Evolutionary conservation across 306 rosid species (phyloP).

Genomic region (Sicyos edulis): DNA sequence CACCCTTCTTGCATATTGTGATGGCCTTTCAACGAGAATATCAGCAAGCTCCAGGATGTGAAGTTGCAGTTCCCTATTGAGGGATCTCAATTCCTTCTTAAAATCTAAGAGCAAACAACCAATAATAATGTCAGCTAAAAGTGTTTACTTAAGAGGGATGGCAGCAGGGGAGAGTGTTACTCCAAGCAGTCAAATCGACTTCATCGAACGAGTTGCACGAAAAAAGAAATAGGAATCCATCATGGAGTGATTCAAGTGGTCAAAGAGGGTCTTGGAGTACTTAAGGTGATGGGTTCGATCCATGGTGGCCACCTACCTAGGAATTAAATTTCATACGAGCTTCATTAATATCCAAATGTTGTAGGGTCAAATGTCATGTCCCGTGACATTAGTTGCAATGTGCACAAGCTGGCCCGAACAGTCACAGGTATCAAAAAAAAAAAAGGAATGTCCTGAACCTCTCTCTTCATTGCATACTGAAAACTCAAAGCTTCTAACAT

Average conservation of each 20-base stretch:
- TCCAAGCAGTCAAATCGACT: slow-evolving; percentile 8
- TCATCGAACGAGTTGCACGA: not conserved
- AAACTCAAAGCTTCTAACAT: not conserved
- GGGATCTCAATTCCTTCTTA: slow-evolving; percentile 83
- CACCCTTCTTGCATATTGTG: slow-evolving; percentile 92
- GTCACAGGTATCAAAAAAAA: no score
- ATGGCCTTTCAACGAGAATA: slow-evolving; percentile 85
- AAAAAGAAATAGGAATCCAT: not conserved
- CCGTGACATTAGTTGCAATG: no score
- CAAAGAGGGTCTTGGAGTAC: no score
- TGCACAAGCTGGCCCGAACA: no score
- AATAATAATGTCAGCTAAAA: not conserved
- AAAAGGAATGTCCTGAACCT: no score
- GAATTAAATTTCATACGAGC: no score
- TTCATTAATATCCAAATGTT: no score
- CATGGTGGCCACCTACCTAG: no score
- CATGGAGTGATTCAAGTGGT: no score
- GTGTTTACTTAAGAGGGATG: not conserved
- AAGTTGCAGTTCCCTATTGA: slow-evolving; percentile 73
- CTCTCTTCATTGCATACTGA: not conserved
- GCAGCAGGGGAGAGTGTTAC: not conserved
- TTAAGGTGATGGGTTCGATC: no score
- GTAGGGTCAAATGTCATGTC: no score
- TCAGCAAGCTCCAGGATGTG: slow-evolving; percentile 93
- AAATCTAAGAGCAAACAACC: slow-evolving; percentile 42